A percentile compares a stretch with the other conserved stretches of the same genome.
Evolutionary conservation across 352 stramenopile species (phyloP).

Genomic region (Pythium dissimile): DNA sequence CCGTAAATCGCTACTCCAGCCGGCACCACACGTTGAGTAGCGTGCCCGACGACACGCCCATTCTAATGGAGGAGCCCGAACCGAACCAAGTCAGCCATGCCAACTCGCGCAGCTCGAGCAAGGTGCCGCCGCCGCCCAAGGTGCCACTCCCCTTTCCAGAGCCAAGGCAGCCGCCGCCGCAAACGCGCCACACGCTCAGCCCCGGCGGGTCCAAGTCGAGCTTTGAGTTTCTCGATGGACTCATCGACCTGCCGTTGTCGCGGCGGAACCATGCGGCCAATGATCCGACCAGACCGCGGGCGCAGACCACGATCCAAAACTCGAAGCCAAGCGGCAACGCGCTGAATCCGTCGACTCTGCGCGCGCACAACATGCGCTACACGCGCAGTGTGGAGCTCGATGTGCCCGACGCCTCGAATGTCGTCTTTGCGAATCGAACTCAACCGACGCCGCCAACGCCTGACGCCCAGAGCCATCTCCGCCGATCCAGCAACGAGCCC

Average conservation of each 20-base stretch:
- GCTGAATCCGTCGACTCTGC: slow-evolving; percentile 17
- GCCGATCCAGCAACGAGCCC: background rate
- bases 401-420: background rate
- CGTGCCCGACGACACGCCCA: slow-evolving; percentile 8
- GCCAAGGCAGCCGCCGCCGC: background rate
- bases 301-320: slow-evolving; percentile 16
- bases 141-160: background rate
- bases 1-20: background rate
- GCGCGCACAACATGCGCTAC: slow-evolving; percentile 15
- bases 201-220: slow-evolving; percentile 3
- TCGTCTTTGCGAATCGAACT: slow-evolving; percentile 6
- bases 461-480: background rate
- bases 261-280: slow-evolving; percentile 2
- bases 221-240: slow-evolving; percentile 19
- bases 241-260: slow-evolving; percentile 9
- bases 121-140: slow-evolving; percentile 3
- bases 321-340: background rate
- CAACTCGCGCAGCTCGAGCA: slow-evolving; percentile 1
- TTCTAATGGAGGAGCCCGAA: slow-evolving; percentile 21
- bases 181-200: background rate
- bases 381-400: slow-evolving; percentile 7
- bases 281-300: slow-evolving; percentile 1
- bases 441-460: background rate
- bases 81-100: slow-evolving; percentile 19
- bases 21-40: slow-evolving; percentile 2